Percentiles rank a stretch among this genome's conserved stretches.
Evolutionary conservation across 352 stramenopile species (phyloP).

Genomic region (Pythium myriotylum): DNA sequence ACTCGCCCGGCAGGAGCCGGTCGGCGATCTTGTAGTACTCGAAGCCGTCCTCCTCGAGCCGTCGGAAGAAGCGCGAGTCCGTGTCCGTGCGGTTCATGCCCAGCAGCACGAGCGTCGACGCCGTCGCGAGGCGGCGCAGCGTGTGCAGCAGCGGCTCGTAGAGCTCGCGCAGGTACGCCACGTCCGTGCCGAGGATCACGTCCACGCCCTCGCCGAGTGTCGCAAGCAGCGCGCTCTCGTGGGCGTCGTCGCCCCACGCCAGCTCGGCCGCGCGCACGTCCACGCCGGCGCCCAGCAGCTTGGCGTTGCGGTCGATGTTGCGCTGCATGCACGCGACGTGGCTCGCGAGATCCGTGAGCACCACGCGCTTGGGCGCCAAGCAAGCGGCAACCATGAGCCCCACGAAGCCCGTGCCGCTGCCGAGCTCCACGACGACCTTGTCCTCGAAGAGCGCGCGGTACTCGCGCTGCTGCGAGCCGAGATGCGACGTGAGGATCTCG

Average conservation of each 20-base stretch:
- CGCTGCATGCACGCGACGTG: slow-evolving; percentile 61
- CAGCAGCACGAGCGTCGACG: slow-evolving; percentile 61
- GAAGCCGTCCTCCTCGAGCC: slow-evolving; percentile 69
- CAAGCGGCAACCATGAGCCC: slow-evolving; percentile 64
- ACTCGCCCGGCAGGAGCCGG: slow-evolving; percentile 50
- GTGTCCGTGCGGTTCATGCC: slow-evolving; percentile 78
- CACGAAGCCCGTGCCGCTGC: slow-evolving; percentile 78
- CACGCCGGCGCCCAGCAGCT: slow-evolving; percentile 31
- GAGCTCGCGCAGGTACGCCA: slow-evolving; percentile 74
- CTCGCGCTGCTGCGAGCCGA: slow-evolving; percentile 49
- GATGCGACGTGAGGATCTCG: slow-evolving; percentile 63
- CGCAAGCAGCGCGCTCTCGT: slow-evolving; percentile 51
- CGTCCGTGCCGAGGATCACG: slow-evolving; percentile 81
- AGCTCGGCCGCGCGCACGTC: slow-evolving; percentile 62
- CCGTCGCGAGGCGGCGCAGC: slow-evolving; percentile 45
- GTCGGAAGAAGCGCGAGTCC: slow-evolving; percentile 60
- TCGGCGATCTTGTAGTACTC: slow-evolving; percentile 86
- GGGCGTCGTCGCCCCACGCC: slow-evolving; percentile 46
- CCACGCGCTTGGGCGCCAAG: slow-evolving; percentile 59
- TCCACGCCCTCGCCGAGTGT: slow-evolving; percentile 45
- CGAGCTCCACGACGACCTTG: slow-evolving; percentile 72
- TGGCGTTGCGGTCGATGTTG: slow-evolving; percentile 60
- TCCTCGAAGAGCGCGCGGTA: slow-evolving; percentile 61
- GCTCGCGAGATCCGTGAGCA: slow-evolving; percentile 65
- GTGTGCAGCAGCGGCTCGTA: slow-evolving; percentile 78